These are phyloP conservation scores for Phaeotremella fagi DNA, from an alignment of 768 basidiomycete genomes.

Conservation along the genomic window DNA sequence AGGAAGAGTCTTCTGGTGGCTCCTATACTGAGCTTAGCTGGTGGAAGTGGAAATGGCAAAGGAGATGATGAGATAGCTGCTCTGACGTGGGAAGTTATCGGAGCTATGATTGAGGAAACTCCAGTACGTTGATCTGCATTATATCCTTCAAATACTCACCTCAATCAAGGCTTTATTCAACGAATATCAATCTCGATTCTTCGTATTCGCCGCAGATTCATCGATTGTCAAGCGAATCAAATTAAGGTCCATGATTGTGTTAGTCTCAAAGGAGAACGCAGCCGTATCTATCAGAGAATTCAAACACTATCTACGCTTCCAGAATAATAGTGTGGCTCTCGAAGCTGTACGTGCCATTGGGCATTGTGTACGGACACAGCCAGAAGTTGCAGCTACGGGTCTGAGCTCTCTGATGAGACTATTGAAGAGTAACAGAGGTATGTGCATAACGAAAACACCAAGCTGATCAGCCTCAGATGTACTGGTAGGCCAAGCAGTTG, in stretches of 20 bases:
- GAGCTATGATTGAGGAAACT: slow-evolving; percentile 59
- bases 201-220: slow-evolving; percentile 65
- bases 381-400: slow-evolving; percentile 66
- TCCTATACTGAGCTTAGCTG: slow-evolving; percentile 70
- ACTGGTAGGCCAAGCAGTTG: slow-evolving; percentile 71
- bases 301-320: slow-evolving; percentile 78
- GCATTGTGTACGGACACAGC: slow-evolving; percentile 62
- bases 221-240: slow-evolving; percentile 67
- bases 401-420: slow-evolving; percentile 70
- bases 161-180: slow-evolving; percentile 60
- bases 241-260: slow-evolving; percentile 63
- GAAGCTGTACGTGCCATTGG: slow-evolving; percentile 77
- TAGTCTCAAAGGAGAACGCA: slow-evolving; percentile 65
- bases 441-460: slow-evolving; percentile 28
- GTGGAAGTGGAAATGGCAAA: slow-evolving; percentile 24
- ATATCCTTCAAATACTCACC: too few relatives aligned
- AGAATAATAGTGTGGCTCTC: slow-evolving; percentile 64
- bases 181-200: slow-evolving; percentile 61
- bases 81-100: slow-evolving; percentile 67
- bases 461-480: slow-evolving; percentile 54
- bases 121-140: too few relatives aligned
- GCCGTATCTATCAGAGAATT: slow-evolving; percentile 73
- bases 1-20: slow-evolving; percentile 56
- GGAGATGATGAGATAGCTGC: slow-evolving; percentile 62
- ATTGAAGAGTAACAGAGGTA: slow-evolving; percentile 72